A percentile compares a stretch with the other conserved stretches of the same genome.
Conservation (phyloP, 2,329 filamentous ascomycete genomes). For the Aspergillus awamori region DNA sequence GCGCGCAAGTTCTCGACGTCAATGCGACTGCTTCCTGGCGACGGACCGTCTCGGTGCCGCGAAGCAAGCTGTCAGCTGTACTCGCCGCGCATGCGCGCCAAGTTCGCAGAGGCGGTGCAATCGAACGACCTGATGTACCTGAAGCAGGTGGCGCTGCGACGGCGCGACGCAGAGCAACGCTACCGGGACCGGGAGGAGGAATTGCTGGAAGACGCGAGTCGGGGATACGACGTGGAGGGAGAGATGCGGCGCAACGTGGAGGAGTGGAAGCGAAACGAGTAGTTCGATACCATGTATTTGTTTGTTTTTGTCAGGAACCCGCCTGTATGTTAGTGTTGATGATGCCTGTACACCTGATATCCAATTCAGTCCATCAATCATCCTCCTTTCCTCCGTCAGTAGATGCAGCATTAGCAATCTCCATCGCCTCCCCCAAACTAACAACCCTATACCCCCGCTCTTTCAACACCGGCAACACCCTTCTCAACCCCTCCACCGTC, state of each 20-base stretch:
- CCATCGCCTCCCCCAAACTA: conserved; percentile 69
- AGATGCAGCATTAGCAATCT: conserved; percentile 10
- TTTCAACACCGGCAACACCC: conserved; percentile 71
- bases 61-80: conserved; percentile 74
- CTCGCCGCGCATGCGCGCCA: conserved; percentile 73
- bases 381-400: neutral
- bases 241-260: conserved; percentile 54
- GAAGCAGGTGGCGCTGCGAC: conserved; percentile 61
- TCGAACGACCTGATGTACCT: conserved; percentile 69
- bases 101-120: conserved; percentile 69
- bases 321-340: conserved; percentile 12
- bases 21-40: conserved; percentile 59
- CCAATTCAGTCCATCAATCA: neutral
- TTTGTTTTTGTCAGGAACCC: conserved; percentile 9
- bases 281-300: conserved; percentile 12
- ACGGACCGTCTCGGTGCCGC: conserved; percentile 40
- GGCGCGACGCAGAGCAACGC: conserved; percentile 60
- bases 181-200: conserved; percentile 60
- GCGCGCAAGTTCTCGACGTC: conserved; percentile 67
- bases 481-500: conserved; percentile 76
- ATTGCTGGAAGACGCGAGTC: conserved; percentile 60
- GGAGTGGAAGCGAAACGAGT: conserved; percentile 59
- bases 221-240: conserved; percentile 55
- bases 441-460: conserved; percentile 71
- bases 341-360: conserved; percentile 7